Conservation (phyloP, 306 rosid genomes). For the Heteromeles arbutifolia region DNA sequence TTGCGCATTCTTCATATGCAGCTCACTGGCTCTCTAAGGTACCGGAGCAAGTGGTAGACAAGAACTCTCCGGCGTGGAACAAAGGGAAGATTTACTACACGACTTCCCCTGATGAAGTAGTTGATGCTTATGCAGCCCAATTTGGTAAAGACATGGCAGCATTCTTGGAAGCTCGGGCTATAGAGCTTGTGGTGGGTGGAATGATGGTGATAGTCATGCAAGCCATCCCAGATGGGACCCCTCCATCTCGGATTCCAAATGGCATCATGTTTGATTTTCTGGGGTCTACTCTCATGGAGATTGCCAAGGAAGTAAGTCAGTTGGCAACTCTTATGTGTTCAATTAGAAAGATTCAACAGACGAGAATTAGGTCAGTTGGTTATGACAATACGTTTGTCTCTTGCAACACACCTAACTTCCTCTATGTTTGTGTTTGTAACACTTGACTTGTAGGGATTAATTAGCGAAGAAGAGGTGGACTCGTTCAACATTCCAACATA, state of each 20-base stretch:
- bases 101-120: slow-evolving; percentile 1
- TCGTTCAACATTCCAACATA: slow-evolving; percentile 1
- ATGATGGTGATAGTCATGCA: background rate
- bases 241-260: background rate
- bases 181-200: slow-evolving; percentile 13
- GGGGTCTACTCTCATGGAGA: slow-evolving; percentile 5
- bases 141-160: background rate
- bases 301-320: slow-evolving; percentile 11
- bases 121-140: background rate
- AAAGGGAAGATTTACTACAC: background rate
- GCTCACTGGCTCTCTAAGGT: slow-evolving; percentile 4
- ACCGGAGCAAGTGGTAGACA: background rate
- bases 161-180: slow-evolving; percentile 11
- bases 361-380: too few species aligned
- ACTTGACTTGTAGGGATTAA: background rate
- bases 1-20: background rate
- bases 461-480: background rate
- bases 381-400: background rate
- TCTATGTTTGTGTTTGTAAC: background rate
- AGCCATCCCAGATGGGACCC: background rate
- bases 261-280: slow-evolving; percentile 2
- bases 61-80: slow-evolving; percentile 3
- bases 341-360: background rate
- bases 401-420: too few species aligned
- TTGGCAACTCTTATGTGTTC: background rate